These are phyloP conservation scores for Chrysanthemum makinoi DNA, from an alignment of 129 eudicot genomes.

Conservation along the genomic window DNA sequence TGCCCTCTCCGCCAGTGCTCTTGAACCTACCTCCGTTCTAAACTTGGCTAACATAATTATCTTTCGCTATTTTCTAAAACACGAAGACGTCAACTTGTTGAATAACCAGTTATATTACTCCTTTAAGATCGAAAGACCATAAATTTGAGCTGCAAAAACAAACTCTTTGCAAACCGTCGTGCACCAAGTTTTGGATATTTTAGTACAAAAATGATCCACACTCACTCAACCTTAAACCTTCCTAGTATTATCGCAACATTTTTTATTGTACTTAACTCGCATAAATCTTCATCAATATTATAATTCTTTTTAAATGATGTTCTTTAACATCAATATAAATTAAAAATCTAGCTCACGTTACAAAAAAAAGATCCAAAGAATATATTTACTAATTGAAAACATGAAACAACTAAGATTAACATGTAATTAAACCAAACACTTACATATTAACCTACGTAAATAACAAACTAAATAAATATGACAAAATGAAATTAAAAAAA, in stretches of 20 bases:
- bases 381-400: slow-evolving; percentile 1
- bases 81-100: no score
- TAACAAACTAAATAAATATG: not conserved
- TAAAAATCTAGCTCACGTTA: slow-evolving; percentile 13
- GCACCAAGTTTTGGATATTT: no score
- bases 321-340: not conserved
- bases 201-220: not conserved
- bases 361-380: not conserved
- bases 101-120: no score
- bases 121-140: no score
- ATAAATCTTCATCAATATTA: not conserved
- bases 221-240: not conserved
- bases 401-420: slow-evolving; percentile 7
- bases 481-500: not conserved
- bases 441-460: no score
- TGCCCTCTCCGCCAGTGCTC: no score
- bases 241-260: not conserved
- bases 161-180: no score
- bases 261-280: not conserved
- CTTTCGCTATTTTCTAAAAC: no score
- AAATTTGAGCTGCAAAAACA: no score
- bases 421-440: slow-evolving; percentile 12
- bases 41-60: no score
- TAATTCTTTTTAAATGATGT: not conserved
- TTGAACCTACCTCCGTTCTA: no score